Base-by-base conservation (phyloP, 441 rosid species). In the Lagerstroemia fauriei region DNA sequence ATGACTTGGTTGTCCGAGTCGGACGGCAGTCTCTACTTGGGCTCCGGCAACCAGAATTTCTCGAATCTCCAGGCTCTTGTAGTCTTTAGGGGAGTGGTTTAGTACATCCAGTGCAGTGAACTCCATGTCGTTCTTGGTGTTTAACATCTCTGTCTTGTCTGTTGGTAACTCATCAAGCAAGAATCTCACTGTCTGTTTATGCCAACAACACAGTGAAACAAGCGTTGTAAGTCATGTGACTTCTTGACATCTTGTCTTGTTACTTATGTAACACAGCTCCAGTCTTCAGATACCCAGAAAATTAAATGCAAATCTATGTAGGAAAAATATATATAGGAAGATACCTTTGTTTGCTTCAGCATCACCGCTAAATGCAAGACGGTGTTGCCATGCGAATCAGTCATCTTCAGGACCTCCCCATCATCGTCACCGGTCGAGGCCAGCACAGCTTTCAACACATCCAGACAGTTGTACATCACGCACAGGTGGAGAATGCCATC, bases 131-230 rank as follows among this genome's bases (percentile, higher is more conserved):
- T 66, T 66, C 71, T 1, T 3, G 61, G 71, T 12, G 34, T 29
- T 66, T 3, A 66, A 1, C 18, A 66, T 16, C 13, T 66, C 46
- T 69, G 73, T 3, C 73, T 16, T 31, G 3, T 14, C 73, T 34
- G 25, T 69, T 31, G 73, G 25, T 1, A 34, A 69, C 25, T 32
- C 73, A 7, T 32, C 73, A 7, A 69, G 46, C 73, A 34, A 69
- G 73, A 69, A 69, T 69, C 73, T 69, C 24, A 69, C 73, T 31
- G 73, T 69, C 73, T 69, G 46, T 22, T 17, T 66, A 24, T 6
- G 16, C 14, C 61, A 13, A 10, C 38, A 13, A 61, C 7, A 7
- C 10, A 66, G 27, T 10, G 29, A 11, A 56, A 18, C 16, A 2
- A 38, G 44, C 6, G 2, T 6, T 38, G 59, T 12, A 53, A 53